phyloP scores from a whole-genome alignment of 495 filamentous ascomycete genomes.

The Penicillium antarcticum region DNA sequence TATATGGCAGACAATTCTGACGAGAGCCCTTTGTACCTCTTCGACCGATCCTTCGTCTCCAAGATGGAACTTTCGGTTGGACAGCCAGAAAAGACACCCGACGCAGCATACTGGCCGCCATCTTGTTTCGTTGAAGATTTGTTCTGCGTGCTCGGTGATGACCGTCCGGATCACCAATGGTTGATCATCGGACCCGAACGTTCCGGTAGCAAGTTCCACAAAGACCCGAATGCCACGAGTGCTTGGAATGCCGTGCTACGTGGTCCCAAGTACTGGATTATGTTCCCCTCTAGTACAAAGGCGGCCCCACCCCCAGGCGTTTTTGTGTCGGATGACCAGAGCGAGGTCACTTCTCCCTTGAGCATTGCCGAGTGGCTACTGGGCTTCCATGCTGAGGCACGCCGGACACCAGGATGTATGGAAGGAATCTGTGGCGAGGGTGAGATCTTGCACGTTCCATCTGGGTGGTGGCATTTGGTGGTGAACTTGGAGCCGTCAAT shows the following conservation, averaged over 20 bases:
- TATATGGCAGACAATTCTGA: constrained; percentile 84
- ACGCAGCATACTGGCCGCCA: constrained; percentile 76
- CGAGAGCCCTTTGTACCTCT: constrained; percentile 90
- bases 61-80: constrained; percentile 77
- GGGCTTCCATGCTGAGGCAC: constrained; percentile 84
- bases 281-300: constrained; percentile 70
- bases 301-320: constrained; percentile 77
- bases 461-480: constrained; percentile 96
- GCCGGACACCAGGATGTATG: constrained; percentile 69
- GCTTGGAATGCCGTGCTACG: constrained; percentile 95
- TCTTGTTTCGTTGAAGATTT: constrained; percentile 85
- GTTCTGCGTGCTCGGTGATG: constrained; percentile 74
- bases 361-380: constrained; percentile 97
- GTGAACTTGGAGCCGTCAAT: constrained; percentile 81
- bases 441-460: constrained; percentile 90
- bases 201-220: constrained; percentile 95
- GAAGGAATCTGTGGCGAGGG: constrained; percentile 87
- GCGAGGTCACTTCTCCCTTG: constrained; percentile 90
- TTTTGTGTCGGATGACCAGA: constrained; percentile 85
- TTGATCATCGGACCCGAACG: constrained; percentile 86
- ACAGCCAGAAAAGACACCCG: constrained; percentile 32
- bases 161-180: constrained; percentile 88
- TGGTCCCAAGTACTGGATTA: constrained; percentile 98
- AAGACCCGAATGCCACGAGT: constrained; percentile 72
- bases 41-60: constrained; percentile 81